phyloP scores from a whole-genome alignment of 23 red algal genomes.

The Cyanidiococcus yangmingshanensis region DNA sequence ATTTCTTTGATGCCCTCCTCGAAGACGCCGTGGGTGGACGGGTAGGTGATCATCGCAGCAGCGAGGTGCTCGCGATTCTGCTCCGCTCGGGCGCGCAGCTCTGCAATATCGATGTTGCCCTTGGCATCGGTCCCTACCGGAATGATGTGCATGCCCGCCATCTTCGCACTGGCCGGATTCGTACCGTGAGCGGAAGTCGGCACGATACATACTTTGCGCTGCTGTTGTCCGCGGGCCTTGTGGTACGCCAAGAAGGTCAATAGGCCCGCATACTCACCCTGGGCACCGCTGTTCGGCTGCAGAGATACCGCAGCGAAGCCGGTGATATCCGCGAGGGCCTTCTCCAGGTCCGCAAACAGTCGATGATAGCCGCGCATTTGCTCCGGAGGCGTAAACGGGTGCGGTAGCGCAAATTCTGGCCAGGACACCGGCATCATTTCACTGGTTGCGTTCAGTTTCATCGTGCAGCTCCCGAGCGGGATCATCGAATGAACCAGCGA shows the following conservation, averaged over 20 bases:
- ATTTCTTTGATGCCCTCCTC: constrained; percentile 94
- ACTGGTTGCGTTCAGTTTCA: constrained; percentile 94
- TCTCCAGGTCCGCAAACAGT: constrained; percentile 76
- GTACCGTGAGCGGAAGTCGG: constrained; percentile 92
- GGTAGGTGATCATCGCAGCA: constrained; percentile 95
- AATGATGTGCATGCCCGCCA: constrained; percentile 92
- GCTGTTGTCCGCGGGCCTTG: constrained; percentile 59
- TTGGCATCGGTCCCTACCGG: constrained; percentile 63
- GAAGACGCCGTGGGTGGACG: constrained; percentile 96
- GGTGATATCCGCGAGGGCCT: constrained; percentile 82
- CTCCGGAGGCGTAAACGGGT: constrained; percentile 89
- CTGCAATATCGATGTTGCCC: constrained; percentile 84
- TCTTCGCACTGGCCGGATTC: constrained; percentile 81
- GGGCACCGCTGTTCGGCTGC: constrained; percentile 94
- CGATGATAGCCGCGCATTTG: constrained; percentile 81
- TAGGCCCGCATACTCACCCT: constrained; percentile 91
- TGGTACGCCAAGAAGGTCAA: constrained; percentile 87
- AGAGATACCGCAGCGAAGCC: constrained; percentile 80
- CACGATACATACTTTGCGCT: constrained; percentile 95
- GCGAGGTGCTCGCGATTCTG: constrained; percentile 78
- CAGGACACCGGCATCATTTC: constrained; percentile 94
- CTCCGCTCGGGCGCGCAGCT: constrained; percentile 89
- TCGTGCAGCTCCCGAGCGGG: constrained; percentile 91
- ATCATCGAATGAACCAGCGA: constrained; percentile 98
- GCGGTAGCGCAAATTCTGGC: constrained; percentile 74